phyloP scores from a whole-genome alignment of 352 stramenopile genomes.

The Pythium insidiosum region DNA sequence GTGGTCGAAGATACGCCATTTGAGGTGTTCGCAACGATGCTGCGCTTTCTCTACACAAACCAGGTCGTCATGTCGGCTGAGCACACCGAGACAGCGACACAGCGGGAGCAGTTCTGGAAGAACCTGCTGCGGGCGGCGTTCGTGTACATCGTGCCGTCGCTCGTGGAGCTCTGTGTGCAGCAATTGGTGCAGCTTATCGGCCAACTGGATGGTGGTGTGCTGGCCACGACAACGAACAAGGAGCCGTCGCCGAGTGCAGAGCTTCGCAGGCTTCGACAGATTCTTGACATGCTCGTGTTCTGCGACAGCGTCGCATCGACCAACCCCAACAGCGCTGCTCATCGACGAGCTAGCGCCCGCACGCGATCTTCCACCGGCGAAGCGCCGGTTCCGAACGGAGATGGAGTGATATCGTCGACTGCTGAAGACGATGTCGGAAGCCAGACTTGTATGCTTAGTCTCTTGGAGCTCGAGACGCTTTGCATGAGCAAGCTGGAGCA shows the following conservation, averaged over 20 bases:
- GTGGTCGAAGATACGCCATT: conserved; percentile 77
- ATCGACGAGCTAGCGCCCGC: conserved; percentile 9
- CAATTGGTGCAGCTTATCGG: conserved; percentile 25
- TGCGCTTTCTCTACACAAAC: conserved; percentile 77
- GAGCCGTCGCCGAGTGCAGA: no score
- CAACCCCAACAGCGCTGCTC: conserved; percentile 16
- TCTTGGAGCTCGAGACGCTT: conserved; percentile 33
- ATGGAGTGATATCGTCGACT: no score
- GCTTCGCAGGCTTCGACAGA: conserved; percentile 13
- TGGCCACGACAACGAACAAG: no score
- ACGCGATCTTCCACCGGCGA: conserved; percentile 3
- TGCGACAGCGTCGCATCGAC: conserved; percentile 43
- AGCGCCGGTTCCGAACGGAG: no score
- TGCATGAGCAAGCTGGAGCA: conserved; percentile 48
- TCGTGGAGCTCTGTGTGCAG: conserved; percentile 56
- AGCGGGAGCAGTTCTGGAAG: conserved; percentile 51
- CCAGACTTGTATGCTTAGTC: conserved; percentile 2
- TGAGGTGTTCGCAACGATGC: conserved; percentile 51
- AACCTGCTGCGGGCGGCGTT: conserved; percentile 60
- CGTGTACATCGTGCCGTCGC: conserved; percentile 59
- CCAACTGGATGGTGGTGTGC: not conserved
- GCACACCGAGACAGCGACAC: not conserved
- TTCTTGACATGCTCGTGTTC: conserved; percentile 51
- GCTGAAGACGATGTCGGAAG: no score
- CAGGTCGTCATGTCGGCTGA: conserved; percentile 22